Evolutionary conservation across 1,139 yeast species (phyloP).

Genomic region (Candida frijolesensis): DNA sequence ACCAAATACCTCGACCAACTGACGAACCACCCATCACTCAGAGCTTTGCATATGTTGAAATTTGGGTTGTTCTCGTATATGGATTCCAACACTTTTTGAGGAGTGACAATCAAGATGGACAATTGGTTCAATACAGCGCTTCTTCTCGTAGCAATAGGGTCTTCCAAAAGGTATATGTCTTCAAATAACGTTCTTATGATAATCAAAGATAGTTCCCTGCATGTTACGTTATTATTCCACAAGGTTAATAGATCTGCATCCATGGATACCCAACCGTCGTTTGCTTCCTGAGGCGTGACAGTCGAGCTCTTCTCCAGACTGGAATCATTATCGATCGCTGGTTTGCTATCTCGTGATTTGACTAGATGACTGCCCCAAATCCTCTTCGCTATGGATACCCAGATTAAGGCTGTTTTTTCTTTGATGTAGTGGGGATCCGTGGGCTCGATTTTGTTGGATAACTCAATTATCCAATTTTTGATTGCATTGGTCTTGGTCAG

Average conservation of each 20-base stretch:
- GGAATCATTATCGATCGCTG: neutral
- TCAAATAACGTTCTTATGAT: conserved; percentile 87
- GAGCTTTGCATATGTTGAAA: conserved; percentile 61
- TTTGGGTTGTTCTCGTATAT: conserved; percentile 75
- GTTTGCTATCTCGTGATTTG: conserved; percentile 19
- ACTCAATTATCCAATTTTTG: conserved; percentile 81
- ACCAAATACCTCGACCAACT: conserved; percentile 71
- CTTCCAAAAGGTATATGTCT: conserved; percentile 91
- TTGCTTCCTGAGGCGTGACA: conserved; percentile 39
- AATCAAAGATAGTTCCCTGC: conserved; percentile 75
- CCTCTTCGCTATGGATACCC: conserved; percentile 94
- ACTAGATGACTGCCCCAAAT: conserved; percentile 75
- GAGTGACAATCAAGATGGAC: conserved; percentile 80
- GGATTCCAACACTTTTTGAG: conserved; percentile 61
- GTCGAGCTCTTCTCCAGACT: conserved; percentile 1
- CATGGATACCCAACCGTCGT: conserved; percentile 89
- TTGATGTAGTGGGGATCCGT: conserved; percentile 86
- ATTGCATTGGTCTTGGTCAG: conserved; percentile 68
- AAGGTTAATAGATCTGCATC: conserved; percentile 72
- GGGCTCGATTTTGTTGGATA: conserved; percentile 59
- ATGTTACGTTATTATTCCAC: conserved; percentile 67
- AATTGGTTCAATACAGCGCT: conserved; percentile 77
- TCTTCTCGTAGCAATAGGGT: conserved; percentile 83
- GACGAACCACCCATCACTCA: conserved; percentile 83
- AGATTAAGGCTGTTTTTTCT: conserved; percentile 84